Evolutionary conservation across 176 grass and related monocot species (phyloP).

Genomic region (Hordeum marinum): DNA sequence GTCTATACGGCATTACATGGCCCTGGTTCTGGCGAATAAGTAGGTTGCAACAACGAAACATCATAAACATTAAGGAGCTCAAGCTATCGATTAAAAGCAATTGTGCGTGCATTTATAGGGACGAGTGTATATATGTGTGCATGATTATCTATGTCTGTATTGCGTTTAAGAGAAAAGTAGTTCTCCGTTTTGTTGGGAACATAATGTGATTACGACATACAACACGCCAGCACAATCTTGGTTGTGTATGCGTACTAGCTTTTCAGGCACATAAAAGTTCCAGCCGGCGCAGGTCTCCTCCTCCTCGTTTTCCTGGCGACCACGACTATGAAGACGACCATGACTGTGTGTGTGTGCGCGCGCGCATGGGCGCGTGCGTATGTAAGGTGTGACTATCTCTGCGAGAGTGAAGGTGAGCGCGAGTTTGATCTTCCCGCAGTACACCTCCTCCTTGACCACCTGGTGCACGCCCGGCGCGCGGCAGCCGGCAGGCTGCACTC

Average conservation of each 20-base stretch:
- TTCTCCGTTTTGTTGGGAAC: neutral
- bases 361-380: neutral
- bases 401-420: constrained; percentile 75
- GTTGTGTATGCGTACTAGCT: neutral
- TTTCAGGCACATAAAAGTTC: neutral
- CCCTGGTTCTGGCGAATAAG: no score
- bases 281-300: constrained; percentile 20
- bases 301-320: constrained; percentile 14
- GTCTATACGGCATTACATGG: no score
- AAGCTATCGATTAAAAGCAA: no score
- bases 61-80: neutral
- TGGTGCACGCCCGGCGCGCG: no score
- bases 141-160: no score
- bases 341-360: neutral
- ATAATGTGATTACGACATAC: neutral
- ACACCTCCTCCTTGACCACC: no score
- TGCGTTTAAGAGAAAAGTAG: no score
- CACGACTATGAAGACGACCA: neutral
- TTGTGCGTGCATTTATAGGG: no score
- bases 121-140: no score
- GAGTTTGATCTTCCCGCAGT: constrained; percentile 42
- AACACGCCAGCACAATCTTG: neutral
- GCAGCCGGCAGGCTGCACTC: no score
- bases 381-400: neutral
- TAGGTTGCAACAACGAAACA: no score